Evolutionary conservation across 176 grass and related monocot genomes (phyloP), one percentile per base, ranked within the genome.

Genomic region (Otatea glauca): DNA sequence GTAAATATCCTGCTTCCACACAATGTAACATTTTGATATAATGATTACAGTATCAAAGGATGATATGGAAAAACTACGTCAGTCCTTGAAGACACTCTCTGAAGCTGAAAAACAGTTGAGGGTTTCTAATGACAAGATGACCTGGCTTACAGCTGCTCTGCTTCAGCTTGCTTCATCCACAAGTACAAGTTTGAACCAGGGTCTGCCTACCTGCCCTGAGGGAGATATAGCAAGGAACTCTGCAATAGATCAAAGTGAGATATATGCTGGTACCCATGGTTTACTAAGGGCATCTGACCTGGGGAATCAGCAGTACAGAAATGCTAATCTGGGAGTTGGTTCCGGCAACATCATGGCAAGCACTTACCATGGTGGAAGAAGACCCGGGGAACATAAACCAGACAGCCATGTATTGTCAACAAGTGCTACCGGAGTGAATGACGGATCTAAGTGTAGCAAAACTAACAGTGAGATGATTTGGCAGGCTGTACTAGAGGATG

Each of bases 21-120:
- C 82, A 85, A 78, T 78, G 45, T 82, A 84, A 89, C 50, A 63
- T 61, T 77, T 84, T 80, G 70, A 42, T 90, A 60, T 87, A 34
- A 20, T 73, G n/a, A 62, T 88, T 87, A 72, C 84, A 99, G 96
- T 96, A 86, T 95, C 93, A 81, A 96, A 92, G 82, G 96, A 92
- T 80, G 89, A 94, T 56, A 92, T 92, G 85, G 93, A 99, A 90
- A 93, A 91, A 82, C 74, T 99, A 61, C 87, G 96, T 0, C 91
- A 96, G 68, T 93, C 93, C 53, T 92, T 99, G 70, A 99, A 87
- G 86, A 90, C 87, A 37, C 86, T 99, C 18, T 99, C 93, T 23
- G 93, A 95, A 82, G 91, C 93, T 78, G 96, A 99, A 86, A 99
- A 99, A 83, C 96, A 99, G 85, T 71, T 99, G 83, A 93, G 96